Evolutionary conservation across 1,284 basidiomycete species (phyloP).

Genomic region (Trametes polyzona): DNA sequence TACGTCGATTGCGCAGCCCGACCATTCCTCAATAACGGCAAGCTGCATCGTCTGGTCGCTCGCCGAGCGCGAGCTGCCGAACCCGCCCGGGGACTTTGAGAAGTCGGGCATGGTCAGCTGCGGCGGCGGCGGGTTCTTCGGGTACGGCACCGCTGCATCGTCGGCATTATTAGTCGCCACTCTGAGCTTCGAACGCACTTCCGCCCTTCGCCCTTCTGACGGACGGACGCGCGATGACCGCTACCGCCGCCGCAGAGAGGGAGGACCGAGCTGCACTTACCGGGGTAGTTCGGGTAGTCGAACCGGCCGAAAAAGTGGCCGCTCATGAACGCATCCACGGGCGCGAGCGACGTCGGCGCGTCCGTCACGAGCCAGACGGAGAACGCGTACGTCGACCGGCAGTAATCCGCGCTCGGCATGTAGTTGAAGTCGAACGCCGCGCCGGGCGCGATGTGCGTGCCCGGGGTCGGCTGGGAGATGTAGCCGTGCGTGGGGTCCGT

Average conservation of each 20-base stretch:
- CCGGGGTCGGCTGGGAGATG: constrained; percentile 37
- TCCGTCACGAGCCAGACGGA: constrained; percentile 46
- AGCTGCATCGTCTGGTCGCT: constrained; percentile 43
- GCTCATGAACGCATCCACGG: constrained; percentile 37
- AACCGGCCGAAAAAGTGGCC: constrained; percentile 48
- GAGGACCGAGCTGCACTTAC: constrained; percentile 26
- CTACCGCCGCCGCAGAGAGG: background rate
- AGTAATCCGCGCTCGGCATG: constrained; percentile 46
- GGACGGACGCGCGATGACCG: background rate
- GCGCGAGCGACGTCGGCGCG: constrained; percentile 31
- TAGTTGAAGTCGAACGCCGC: constrained; percentile 43
- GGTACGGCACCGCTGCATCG: constrained; percentile 38
- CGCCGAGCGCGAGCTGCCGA: constrained; percentile 39
- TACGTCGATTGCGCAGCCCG: constrained; percentile 37
- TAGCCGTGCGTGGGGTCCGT: constrained; percentile 23
- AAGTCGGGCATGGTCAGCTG: constrained; percentile 54
- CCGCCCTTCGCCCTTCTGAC: background rate
- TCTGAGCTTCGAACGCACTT: background rate
- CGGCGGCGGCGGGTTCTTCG: constrained; percentile 45
- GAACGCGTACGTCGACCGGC: constrained; percentile 46
- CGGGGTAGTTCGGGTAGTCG: constrained; percentile 47
- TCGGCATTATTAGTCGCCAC: background rate
- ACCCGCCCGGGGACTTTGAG: constrained; percentile 45
- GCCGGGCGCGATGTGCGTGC: constrained; percentile 39
- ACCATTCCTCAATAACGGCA: constrained; percentile 52